These are phyloP conservation scores for Dendrocalamus latiflorus DNA, from an alignment of 202 grass and related monocot genomes.

Conservation along the genomic window DNA sequence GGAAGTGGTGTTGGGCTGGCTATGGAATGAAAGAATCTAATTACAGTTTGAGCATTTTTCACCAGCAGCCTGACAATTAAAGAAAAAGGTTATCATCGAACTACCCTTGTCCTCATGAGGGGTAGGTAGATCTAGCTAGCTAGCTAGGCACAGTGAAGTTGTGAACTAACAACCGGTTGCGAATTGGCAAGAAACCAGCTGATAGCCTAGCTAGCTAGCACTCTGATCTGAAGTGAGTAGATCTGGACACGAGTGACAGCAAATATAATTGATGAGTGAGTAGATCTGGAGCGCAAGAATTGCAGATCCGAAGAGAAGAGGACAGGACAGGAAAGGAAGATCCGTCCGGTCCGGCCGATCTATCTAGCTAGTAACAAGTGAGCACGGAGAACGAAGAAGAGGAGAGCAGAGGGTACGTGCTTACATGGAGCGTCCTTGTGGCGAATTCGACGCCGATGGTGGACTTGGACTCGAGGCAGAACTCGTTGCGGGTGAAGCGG, in stretches of 20 bases:
- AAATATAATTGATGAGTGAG: background rate
- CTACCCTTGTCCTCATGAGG: no score
- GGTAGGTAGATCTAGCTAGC: background rate
- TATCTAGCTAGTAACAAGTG: background rate
- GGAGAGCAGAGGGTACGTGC: background rate
- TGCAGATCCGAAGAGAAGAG: background rate
- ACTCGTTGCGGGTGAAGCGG: conserved; percentile 93
- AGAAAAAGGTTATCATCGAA: background rate
- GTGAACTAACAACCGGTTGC: background rate
- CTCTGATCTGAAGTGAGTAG: background rate
- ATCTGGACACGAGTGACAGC: background rate
- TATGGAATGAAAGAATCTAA: background rate
- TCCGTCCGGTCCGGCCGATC: background rate
- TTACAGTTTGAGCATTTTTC: no score
- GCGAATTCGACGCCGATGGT: conserved; percentile 98
- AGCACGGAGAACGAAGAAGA: background rate
- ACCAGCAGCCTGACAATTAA: background rate
- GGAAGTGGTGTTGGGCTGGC: background rate
- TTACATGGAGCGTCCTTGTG: conserved; percentile 64
- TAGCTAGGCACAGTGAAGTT: background rate
- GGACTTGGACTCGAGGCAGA: conserved; percentile 95
- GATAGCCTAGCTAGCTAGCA: background rate
- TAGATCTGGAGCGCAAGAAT: background rate
- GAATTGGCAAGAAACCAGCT: background rate
- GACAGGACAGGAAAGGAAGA: background rate